Percentiles rank a stretch among this genome's conserved stretches.
Evolutionary conservation across 208 protist genomes (phyloP).

Genomic region (Trypanosomatidae sp.): DNA sequence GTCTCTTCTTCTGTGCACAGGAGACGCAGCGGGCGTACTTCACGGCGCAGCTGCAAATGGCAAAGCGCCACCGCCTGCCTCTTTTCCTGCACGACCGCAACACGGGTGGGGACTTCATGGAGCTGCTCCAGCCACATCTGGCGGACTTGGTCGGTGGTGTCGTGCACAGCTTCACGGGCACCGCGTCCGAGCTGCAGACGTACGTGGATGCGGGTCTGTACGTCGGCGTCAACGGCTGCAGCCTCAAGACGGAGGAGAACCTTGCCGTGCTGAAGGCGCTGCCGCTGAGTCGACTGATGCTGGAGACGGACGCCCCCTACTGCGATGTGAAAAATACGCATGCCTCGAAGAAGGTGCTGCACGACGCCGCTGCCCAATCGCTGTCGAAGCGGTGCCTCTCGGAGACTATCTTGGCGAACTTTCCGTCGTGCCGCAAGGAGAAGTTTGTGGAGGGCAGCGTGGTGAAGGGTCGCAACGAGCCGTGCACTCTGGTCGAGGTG

Average conservation of each 20-base stretch:
- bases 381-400: conserved; percentile 28
- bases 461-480: conserved; percentile 76
- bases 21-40: too few species aligned
- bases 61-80: conserved; percentile 78
- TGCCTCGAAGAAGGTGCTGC: conserved; percentile 54
- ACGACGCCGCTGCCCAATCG: conserved; percentile 7
- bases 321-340: conserved; percentile 94
- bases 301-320: conserved; percentile 96
- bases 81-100: conserved; percentile 95
- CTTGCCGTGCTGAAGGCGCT: too few species aligned
- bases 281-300: conserved; percentile 86
- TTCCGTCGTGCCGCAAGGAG: conserved; percentile 59
- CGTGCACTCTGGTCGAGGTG: conserved; percentile 60
- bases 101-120: conserved; percentile 83
- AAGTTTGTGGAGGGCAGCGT: conserved; percentile 60
- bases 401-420: conserved; percentile 35
- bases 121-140: conserved; percentile 48
- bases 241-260: conserved; percentile 93
- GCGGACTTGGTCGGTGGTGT: conserved; percentile 73
- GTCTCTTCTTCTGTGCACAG: conserved; percentile 94
- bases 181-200: conserved; percentile 61
- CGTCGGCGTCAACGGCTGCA: conserved; percentile 96
- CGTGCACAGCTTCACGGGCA: conserved; percentile 96
- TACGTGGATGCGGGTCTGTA: conserved; percentile 85
- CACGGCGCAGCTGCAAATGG: too few species aligned